Base-by-base conservation (phyloP, 2,329 filamentous ascomycete genomes). In the Didymella arachidicola region DNA sequence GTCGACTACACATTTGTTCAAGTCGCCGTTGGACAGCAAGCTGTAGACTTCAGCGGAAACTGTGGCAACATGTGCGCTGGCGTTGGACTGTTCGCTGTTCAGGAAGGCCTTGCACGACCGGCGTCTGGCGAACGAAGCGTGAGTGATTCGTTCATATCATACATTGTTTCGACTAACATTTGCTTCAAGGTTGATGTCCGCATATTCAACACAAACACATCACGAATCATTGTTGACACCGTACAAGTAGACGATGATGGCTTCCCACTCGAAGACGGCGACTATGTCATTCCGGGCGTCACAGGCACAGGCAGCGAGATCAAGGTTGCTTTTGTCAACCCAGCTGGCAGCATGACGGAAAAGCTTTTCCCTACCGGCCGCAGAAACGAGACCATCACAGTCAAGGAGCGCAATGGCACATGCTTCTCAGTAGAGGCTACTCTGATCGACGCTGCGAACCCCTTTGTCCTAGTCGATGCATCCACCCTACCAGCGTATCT, bases 1-100 rank as follows among this genome's bases (percentile, higher is more conserved):
- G 81, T 91, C 3, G 86, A 90, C 56, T 92, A 89, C 66, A 92
- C 88, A 0, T 92, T 92, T 71, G 84, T 88, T 2, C 86, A 88
- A 47, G 80, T 92, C 7, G 88, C 88, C 2, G 83, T 92, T 45
- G 83, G 82, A 36, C 82, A 88, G 64, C 78, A 79, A 10, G 75
- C 78, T n/a, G 81, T 92, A 2, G 89, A 92, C 66, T 83, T 85
- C 69, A 86, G 86, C 0, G 86, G 88, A 7, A 92, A 91, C 64
- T 92, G 89, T 70, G 89, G 89, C 22, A 92, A 92, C 70, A 89
- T 92, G 87, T 85, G 82, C 3, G 82, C 85, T 29, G 83, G 86
- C 0, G 83, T 92, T 38, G 89, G 88, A 0, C 88, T 89, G 0
- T 87, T 85, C 67, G 86, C 85, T 2, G 76, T 87, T 68, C 74